Evolutionary conservation across 257 asterid genomes (phyloP).

Genomic region (Scutellaria barbata): DNA sequence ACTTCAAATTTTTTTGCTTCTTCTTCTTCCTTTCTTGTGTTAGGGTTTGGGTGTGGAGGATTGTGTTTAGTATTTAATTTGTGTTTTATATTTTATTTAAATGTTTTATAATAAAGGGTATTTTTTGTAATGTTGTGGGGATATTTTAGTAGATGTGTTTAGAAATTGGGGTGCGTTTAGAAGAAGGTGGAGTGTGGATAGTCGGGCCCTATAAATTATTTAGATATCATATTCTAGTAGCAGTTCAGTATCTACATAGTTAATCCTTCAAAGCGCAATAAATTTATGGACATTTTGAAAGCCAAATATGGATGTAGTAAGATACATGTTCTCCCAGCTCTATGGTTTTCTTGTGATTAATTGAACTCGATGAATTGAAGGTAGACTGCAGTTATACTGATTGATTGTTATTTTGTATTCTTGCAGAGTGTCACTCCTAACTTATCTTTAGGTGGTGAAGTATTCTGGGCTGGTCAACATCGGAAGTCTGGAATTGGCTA

Average conservation of each 20-base stretch:
- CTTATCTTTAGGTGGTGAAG: conserved; percentile 91
- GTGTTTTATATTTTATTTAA: too few relatives aligned
- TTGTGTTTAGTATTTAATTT: too few relatives aligned
- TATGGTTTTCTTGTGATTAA: conserved; percentile 6
- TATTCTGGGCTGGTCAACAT: conserved; percentile 97
- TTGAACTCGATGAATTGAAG: conserved; percentile 12
- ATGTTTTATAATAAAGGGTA: too few relatives aligned
- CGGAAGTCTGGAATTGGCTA: conserved; percentile 91
- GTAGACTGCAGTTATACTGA: conserved; percentile 3
- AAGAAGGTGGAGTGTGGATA: too few relatives aligned
- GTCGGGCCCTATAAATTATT: too few relatives aligned
- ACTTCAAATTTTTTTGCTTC: too few relatives aligned
- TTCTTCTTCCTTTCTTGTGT: too few relatives aligned
- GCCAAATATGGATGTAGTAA: not conserved
- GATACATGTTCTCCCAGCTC: conserved; percentile 1
- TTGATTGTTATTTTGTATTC: conserved; percentile 29
- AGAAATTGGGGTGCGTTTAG: too few relatives aligned
- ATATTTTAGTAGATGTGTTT: too few relatives aligned
- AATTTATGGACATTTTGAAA: conserved; percentile 1
- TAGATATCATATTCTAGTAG: conserved; percentile 3
- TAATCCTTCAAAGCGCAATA: conserved; percentile 6
- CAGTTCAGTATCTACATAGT: not conserved
- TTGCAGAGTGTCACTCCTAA: conserved; percentile 78
- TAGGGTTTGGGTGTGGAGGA: too few relatives aligned
- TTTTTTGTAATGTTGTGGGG: too few relatives aligned